Percentiles rank a stretch among this genome's conserved stretches.
Evolutionary conservation across 805 yeast genomes (phyloP).

Genomic region (Saccharomycopsis sp.): DNA sequence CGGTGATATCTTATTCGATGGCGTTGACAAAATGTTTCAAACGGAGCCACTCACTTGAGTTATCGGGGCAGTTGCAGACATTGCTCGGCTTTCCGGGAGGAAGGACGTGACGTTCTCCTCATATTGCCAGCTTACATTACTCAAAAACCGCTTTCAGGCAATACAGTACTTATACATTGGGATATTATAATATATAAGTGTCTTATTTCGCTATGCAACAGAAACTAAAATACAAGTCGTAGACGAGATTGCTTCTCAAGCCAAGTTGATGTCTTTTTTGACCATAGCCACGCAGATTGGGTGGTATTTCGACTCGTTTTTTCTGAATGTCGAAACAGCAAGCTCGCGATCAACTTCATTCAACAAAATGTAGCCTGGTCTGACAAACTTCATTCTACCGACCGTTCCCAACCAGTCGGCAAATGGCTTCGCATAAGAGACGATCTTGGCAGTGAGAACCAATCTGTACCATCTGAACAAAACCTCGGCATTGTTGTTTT

Average conservation of each 20-base stretch:
- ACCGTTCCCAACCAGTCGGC: conserved; percentile 87
- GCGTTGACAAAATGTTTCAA: not conserved
- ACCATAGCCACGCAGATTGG: conserved; percentile 82
- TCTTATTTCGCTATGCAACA: too few species aligned
- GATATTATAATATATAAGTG: too few species aligned
- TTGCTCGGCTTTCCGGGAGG: not conserved
- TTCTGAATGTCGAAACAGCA: conserved; percentile 60
- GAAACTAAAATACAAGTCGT: not conserved
- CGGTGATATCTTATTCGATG: not conserved
- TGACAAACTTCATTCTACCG: conserved; percentile 90
- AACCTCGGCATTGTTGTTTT: conserved; percentile 72
- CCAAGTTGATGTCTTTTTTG: conserved; percentile 50
- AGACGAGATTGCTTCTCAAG: not conserved
- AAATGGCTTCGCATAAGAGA: conserved; percentile 41
- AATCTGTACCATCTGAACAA: conserved; percentile 70
- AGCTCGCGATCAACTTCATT: conserved; percentile 55
- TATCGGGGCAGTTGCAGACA: not conserved
- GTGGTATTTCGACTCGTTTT: conserved; percentile 58
- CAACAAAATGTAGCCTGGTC: conserved; percentile 74
- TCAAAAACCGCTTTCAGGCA: too few species aligned
- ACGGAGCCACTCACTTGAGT: not conserved
- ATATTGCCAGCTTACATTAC: too few species aligned
- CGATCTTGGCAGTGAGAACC: conserved; percentile 48
- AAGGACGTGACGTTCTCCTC: too few species aligned
- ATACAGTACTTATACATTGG: too few species aligned